Evolutionary conservation across 2,329 filamentous ascomycete species (phyloP), one percentile per base, ranked within the genome.

Genomic region (Colletotrichum gloeosporioides): DNA sequence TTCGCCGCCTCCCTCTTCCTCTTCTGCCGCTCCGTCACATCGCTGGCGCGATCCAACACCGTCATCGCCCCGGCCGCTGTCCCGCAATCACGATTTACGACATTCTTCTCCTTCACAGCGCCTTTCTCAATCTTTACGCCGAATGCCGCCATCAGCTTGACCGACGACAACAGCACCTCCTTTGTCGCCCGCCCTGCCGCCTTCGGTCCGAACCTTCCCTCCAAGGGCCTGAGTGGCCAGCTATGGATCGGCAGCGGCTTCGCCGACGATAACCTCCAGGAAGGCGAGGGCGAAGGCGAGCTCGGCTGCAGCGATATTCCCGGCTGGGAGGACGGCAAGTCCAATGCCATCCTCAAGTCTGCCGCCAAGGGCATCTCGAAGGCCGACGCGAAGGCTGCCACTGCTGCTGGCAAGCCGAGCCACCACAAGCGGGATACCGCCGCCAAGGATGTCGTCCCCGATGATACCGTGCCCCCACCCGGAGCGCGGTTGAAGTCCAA

Each of bases 141-240:
- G 5, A 98, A 97, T 78, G 97, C 97, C 64, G 95, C 98, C 81
- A 98, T 99, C 83, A 98, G 95, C 84, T 90, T 99, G 77, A 98
- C 96, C 82, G 96, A 99, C 85, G 97, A 99, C 86, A 99, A 99
- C 85, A 98, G 95, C 79, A 99, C 97, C 15, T 98, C 98, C 80
- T 99, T 99, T 86, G 90, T 98, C 71, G 96, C 97, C 59, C 91
- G 97, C 65, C 97, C 97, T 76, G 97, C 97, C 69, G 96, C 95
- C 53, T 99, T 99, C 86, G 97, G 97, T 1, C 95, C 97, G 6
- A 87, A 91, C 53, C 87, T 99, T 53, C 95, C 95, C 1, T 84
- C 88, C 15, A 92, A 91, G 74, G 96, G 97, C 31, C 86, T 99
- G 78, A 98, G 95, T 82, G 96, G 96, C 18, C 94, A 96, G 82